Percentiles rank a stretch among this genome's conserved stretches.
These are phyloP conservation scores for Knufia fluminis DNA, from an alignment of 2,329 filamentous ascomycete genomes.

Conservation along the genomic window DNA sequence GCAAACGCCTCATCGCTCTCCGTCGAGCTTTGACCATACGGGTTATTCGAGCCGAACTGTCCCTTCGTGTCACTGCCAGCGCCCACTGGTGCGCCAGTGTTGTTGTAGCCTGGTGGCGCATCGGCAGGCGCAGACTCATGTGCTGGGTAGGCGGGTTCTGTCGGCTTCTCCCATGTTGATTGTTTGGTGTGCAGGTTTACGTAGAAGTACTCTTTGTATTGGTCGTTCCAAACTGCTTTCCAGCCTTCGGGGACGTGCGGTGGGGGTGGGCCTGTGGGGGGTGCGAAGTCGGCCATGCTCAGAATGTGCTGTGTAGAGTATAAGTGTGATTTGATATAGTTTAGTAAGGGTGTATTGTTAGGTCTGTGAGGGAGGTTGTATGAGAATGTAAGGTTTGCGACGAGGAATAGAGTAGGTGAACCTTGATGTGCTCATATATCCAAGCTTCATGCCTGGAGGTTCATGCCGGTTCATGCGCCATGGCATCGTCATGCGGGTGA, in stretches of 20 bases:
- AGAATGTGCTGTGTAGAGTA: too few relatives aligned
- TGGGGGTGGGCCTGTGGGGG: slow-evolving; percentile 45
- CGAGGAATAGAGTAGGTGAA: too few relatives aligned
- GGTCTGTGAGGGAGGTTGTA: too few relatives aligned
- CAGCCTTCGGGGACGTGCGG: slow-evolving; percentile 66
- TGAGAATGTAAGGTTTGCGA: too few relatives aligned
- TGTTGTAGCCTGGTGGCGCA: slow-evolving; percentile 51
- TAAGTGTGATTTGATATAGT: too few relatives aligned
- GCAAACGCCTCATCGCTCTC: slow-evolving; percentile 64
- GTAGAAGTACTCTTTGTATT: slow-evolving; percentile 92
- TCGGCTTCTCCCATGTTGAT: slow-evolving; percentile 84
- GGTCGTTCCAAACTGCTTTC: slow-evolving; percentile 59
- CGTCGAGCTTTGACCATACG: slow-evolving; percentile 55
- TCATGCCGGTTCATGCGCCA: background rate
- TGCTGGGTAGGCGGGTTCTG: slow-evolving; percentile 50
- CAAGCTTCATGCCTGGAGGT: background rate
- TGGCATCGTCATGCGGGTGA: background rate
- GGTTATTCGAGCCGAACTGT: slow-evolving; percentile 58
- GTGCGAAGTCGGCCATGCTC: slow-evolving; percentile 29
- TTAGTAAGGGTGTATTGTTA: too few relatives aligned
- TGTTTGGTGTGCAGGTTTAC: slow-evolving; percentile 80
- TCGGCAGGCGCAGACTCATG: slow-evolving; percentile 32
- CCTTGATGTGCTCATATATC: background rate
- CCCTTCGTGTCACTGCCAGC: slow-evolving; percentile 36
- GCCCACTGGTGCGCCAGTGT: slow-evolving; percentile 33